phyloP scores from a whole-genome alignment of 192 early-diverging fungal genomes.

The Oehlia diaphana region DNA sequence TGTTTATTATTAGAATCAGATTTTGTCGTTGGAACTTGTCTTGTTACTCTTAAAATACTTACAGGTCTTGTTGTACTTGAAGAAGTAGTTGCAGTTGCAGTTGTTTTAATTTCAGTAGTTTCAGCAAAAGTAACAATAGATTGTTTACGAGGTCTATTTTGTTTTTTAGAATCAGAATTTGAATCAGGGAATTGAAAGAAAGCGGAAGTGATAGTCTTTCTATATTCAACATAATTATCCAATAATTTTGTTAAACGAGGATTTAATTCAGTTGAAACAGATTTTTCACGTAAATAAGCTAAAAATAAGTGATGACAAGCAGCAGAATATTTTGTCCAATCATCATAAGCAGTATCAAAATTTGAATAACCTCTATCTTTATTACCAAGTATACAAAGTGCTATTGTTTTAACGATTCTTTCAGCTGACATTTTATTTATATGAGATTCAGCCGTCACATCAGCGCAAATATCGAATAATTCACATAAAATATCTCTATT shows the following conservation, averaged over 20 bases:
- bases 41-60: constrained; percentile 21
- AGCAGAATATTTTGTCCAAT: constrained; percentile 23
- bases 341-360: constrained; percentile 24
- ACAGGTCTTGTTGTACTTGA: neutral
- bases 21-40: constrained; percentile 8
- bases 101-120: neutral
- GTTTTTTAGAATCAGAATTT: no score
- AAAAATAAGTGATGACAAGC: constrained; percentile 29
- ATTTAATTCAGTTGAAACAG: neutral
- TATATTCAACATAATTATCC: constrained; percentile 27
- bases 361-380: neutral
- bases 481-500: constrained; percentile 15
- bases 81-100: neutral
- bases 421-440: constrained; percentile 28
- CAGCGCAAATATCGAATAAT: constrained; percentile 18
- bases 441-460: constrained; percentile 24
- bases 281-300: constrained; percentile 19
- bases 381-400: constrained; percentile 19
- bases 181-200: neutral
- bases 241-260: constrained; percentile 22
- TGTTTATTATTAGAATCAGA: neutral
- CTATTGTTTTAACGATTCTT: constrained; percentile 24
- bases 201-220: neutral
- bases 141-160: neutral
- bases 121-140: neutral